Base-by-base conservation (phyloP, 2,329 filamentous ascomycete genomes). In the Fusarium virguliforme region DNA sequence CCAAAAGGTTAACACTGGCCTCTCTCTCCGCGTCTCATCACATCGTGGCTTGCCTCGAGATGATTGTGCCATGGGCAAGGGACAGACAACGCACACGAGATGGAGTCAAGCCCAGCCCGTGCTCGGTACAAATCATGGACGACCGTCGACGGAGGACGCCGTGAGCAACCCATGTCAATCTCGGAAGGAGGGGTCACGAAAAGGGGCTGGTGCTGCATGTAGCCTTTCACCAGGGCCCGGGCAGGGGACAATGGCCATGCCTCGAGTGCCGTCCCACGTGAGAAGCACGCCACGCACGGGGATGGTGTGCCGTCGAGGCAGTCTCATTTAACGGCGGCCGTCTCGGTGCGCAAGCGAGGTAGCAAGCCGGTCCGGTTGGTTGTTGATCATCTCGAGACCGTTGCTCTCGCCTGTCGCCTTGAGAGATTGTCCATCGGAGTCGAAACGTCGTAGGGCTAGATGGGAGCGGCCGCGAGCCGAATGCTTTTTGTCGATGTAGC, bases 261-360 rank as follows among this genome's bases (percentile, higher is more conserved):
- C 51, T 43, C 46, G 64, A 76, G 61, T 72, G 62, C 62, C 64
- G 68, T 69, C 22, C 56, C 51, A 67, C 64, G 58, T 67, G 65
- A 71, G 61, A 59, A 68, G 65, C 62, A 65, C 67, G 67, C 67
- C 65, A 70, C 60, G 34, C 40, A 43, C 60, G 60, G 55, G 67
- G 61, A 65, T 66, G 9, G 62, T 32, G 24, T 37, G 32, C 41
- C 28, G 37, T 51, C 38, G 38, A 60, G 60, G 51, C 41, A 53
- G 35, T 37, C 37, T 57, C 58, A 32, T 54, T 65, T 38, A 34
- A 53, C 58, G 50, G 56, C 32, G 53, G 61, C 60, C 61, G 48
- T 60, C 60, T 61, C 60, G 34, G 24, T 58, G 38, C 28, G 26
- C 40, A 34, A 43, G 38, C 32, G 13, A 58, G 55, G 38, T 57